Conservation (phyloP, 1,139 yeast genomes). For the Debaryomycetaceae sp. region DNA sequence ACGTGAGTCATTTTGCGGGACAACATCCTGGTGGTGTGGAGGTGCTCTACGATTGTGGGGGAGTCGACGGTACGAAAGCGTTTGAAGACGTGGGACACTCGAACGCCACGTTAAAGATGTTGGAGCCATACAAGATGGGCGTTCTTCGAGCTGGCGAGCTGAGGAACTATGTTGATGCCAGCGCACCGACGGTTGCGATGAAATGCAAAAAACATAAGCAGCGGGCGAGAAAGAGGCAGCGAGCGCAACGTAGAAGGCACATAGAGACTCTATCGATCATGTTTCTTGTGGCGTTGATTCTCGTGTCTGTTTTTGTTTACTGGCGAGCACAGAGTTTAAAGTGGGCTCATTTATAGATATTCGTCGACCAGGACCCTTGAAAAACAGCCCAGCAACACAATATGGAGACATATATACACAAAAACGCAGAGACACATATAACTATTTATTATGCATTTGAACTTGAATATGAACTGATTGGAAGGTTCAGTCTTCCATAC, state of each 20-base stretch:
- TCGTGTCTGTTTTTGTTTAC: conserved; percentile 18
- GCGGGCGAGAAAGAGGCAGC: not conserved
- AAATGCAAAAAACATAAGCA: not conserved
- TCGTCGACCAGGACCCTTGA: no score
- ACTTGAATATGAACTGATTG: no score
- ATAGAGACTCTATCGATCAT: not conserved
- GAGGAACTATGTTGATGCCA: conserved; percentile 8
- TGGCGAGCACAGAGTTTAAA: conserved; percentile 27
- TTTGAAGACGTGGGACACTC: conserved; percentile 54
- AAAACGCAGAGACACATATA: no score
- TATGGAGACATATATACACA: no score
- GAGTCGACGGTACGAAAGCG: conserved; percentile 66
- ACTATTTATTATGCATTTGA: no score
- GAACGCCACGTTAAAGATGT: conserved; percentile 39
- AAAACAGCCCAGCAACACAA: no score
- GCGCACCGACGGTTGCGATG: not conserved
- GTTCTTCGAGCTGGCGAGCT: conserved; percentile 21
- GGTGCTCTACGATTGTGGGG: conserved; percentile 65
- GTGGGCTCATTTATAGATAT: conserved; percentile 13
- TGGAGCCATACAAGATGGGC: conserved; percentile 37
- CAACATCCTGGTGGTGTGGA: conserved; percentile 43
- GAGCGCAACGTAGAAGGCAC: conserved; percentile 2
- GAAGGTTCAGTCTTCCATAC: no score
- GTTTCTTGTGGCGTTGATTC: conserved; percentile 19
- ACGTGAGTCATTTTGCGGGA: conserved; percentile 21